Percentiles rank a stretch among this genome's conserved stretches.
phyloP scores from a whole-genome alignment of 2,329 filamentous ascomycete genomes.

The Colletotrichum brevisporum region DNA sequence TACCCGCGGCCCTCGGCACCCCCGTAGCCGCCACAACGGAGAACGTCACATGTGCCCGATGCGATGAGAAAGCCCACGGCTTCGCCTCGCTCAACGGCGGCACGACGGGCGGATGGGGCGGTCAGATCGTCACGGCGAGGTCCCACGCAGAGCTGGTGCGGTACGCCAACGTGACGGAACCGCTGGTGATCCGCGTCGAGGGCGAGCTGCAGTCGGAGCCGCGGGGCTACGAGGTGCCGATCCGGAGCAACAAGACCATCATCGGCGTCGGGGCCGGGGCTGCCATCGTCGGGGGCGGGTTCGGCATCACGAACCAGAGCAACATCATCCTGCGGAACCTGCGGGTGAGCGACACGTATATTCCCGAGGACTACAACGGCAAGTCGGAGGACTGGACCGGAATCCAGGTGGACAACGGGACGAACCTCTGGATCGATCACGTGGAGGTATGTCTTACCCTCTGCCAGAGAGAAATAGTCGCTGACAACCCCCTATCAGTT shows the following conservation, averaged over 20 bases:
- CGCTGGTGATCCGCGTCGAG: constrained; percentile 55
- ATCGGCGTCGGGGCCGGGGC: constrained; percentile 60
- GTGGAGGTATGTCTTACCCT: constrained; percentile 51
- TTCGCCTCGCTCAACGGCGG: constrained; percentile 43
- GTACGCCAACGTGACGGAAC: constrained; percentile 8
- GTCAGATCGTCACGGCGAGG: constrained; percentile 38
- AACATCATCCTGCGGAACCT: constrained; percentile 69
- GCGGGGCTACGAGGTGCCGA: constrained; percentile 54
- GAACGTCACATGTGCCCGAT: background rate
- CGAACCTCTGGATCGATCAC: constrained; percentile 68
- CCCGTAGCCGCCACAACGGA: background rate
- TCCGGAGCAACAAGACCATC: constrained; percentile 63
- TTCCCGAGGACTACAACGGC: constrained; percentile 41
- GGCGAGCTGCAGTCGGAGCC: constrained; percentile 50
- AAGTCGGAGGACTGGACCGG: constrained; percentile 11
- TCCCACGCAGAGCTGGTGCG: constrained; percentile 5
- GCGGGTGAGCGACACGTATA: constrained; percentile 60
- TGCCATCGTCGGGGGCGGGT: constrained; percentile 53
- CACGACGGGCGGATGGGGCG: constrained; percentile 41
- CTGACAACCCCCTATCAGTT: constrained; percentile 47
- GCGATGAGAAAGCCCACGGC: constrained; percentile 14
- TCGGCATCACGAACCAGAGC: constrained; percentile 59
- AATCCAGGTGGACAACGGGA: background rate
- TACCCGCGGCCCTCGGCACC: background rate
- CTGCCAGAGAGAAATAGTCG: background rate